Evolutionary conservation across 2,329 filamentous ascomycete species (phyloP).

Genomic region (Byssochlamys sp.): DNA sequence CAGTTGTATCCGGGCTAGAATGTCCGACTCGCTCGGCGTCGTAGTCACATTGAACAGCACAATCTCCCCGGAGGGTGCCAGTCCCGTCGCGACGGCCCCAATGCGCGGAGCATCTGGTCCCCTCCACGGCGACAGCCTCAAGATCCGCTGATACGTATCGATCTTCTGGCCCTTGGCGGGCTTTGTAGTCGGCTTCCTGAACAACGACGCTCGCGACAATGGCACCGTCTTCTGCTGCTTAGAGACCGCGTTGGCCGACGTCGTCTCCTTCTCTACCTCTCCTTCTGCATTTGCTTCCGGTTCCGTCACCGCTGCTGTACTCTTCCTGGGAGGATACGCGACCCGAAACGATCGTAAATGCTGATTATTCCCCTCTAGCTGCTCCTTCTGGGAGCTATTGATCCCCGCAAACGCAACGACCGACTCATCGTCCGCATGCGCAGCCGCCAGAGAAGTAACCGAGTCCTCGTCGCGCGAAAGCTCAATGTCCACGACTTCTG

Average conservation of each 20-base stretch:
- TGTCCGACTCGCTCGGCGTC: constrained; percentile 41
- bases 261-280: constrained; percentile 13
- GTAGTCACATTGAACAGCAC: constrained; percentile 64
- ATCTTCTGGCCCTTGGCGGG: constrained; percentile 33
- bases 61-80: constrained; percentile 67
- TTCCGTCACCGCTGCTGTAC: constrained; percentile 16
- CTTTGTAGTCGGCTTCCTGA: constrained; percentile 29
- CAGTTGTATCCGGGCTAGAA: constrained; percentile 46
- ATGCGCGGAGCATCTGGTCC: constrained; percentile 51
- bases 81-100: constrained; percentile 67
- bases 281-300: constrained; percentile 1
- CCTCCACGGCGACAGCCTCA: constrained; percentile 48
- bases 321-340: constrained; percentile 43
- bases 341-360: constrained; percentile 72
- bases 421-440: constrained; percentile 47
- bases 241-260: constrained; percentile 15
- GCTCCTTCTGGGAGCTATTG: constrained; percentile 66
- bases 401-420: constrained; percentile 63
- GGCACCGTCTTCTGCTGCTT: constrained; percentile 27
- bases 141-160: constrained; percentile 52
- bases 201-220: constrained; percentile 44
- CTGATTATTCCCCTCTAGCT: constrained; percentile 67
- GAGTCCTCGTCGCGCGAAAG: constrained; percentile 80
- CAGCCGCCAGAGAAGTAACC: constrained; percentile 69
- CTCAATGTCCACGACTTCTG: constrained; percentile 61